Conservation (phyloP, 805 yeast species). For the Wickerhamiella sorbophila region DNA sequence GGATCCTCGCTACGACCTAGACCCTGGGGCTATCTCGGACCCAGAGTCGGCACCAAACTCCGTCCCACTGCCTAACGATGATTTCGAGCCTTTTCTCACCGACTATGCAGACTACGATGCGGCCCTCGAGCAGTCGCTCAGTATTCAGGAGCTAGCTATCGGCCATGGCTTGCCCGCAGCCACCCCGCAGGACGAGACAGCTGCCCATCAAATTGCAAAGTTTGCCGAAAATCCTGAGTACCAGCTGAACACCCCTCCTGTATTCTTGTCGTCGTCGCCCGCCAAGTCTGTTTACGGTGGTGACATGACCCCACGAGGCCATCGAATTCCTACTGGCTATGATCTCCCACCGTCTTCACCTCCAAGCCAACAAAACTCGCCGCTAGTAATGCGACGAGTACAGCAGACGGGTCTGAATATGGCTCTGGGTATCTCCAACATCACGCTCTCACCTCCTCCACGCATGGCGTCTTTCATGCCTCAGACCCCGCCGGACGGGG, state of each 20-base stretch:
- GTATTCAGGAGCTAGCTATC: slow-evolving; percentile 49
- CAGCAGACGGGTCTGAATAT: not conserved
- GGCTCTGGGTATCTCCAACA: not conserved
- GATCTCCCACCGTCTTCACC: not conserved
- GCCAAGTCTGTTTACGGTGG: not conserved
- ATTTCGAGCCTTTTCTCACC: slow-evolving; percentile 33
- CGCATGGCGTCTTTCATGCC: not conserved
- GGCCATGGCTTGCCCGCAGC: slow-evolving; percentile 25
- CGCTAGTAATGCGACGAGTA: not conserved
- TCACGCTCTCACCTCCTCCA: not conserved
- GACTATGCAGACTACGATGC: slow-evolving; percentile 34
- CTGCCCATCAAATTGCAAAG: not conserved
- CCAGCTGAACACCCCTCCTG: not conserved
- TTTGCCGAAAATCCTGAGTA: not conserved
- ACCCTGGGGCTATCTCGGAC: slow-evolving; percentile 6
- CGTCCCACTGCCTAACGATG: slow-evolving; percentile 40
- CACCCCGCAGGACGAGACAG: not conserved
- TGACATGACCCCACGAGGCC: not conserved
- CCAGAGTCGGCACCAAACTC: slow-evolving; percentile 21
- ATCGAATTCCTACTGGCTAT: not conserved
- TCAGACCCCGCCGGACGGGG: not conserved
- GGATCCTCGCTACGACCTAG: slow-evolving; percentile 6
- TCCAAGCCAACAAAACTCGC: not conserved
- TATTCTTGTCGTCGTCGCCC: not conserved
- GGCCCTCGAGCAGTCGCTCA: slow-evolving; percentile 41